Evolutionary conservation across 805 yeast species (phyloP).

Genomic region (Kuraishia ogatae): DNA sequence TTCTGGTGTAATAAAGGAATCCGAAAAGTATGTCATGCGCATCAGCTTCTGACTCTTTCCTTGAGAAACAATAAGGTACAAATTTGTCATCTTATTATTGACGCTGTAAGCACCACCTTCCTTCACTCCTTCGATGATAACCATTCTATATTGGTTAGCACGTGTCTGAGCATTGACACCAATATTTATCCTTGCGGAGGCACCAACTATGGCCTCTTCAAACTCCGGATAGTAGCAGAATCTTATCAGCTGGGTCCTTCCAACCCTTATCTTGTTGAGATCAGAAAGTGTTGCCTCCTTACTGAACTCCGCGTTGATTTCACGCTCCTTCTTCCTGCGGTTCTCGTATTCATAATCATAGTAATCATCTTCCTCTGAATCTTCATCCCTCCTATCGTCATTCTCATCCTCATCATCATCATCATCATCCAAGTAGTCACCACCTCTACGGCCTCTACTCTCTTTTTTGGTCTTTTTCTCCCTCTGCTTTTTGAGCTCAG

Average conservation of each 20-base stretch:
- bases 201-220: conserved; percentile 56
- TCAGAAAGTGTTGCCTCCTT: conserved; percentile 48
- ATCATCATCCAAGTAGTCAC: conserved; percentile 35
- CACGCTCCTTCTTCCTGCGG: conserved; percentile 31
- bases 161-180: conserved; percentile 60
- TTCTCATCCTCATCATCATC: conserved; percentile 28
- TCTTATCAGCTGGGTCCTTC: conserved; percentile 67
- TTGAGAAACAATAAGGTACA: conserved; percentile 67
- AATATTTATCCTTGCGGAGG: conserved; percentile 77
- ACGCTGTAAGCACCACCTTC: conserved; percentile 33
- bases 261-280: conserved; percentile 65
- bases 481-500: conserved; percentile 27
- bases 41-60: conserved; percentile 68
- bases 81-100: conserved; percentile 33
- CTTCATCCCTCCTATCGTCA: conserved; percentile 21
- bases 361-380: conserved; percentile 32
- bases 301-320: conserved; percentile 32
- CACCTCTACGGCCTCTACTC: conserved; percentile 11
- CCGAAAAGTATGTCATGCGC: conserved; percentile 75
- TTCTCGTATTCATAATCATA: conserved; percentile 30
- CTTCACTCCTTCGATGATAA: conserved; percentile 60
- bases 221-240: conserved; percentile 81
- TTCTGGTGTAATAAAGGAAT: conserved; percentile 56
- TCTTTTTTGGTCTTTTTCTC: conserved; percentile 23
- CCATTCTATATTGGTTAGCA: conserved; percentile 70